A percentile compares a stretch with the other conserved stretches of the same genome.
phyloP scores from a whole-genome alignment of 257 asterid species.

The Thymus quinquecostatus region DNA sequence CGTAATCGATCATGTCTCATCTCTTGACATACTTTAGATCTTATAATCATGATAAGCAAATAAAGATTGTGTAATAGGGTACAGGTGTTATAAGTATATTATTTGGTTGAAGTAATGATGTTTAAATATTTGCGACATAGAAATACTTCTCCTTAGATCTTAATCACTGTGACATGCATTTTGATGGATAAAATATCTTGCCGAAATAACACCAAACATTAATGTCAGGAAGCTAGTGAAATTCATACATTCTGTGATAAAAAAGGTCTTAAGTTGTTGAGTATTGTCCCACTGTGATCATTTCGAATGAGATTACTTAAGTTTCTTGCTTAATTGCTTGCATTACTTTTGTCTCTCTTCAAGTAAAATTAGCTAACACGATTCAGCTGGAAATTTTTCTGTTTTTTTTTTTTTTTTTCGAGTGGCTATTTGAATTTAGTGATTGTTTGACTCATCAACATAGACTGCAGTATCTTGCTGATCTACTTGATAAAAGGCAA shows the following conservation, averaged over 20 bases:
- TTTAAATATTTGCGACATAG: neutral
- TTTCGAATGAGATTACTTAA: too few species aligned
- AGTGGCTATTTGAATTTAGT: neutral
- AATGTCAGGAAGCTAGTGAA: neutral
- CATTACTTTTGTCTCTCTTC: too few species aligned
- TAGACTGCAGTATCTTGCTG: constrained; percentile 6
- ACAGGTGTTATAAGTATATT: neutral
- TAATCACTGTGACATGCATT: neutral
- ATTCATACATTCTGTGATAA: neutral
- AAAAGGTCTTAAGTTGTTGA: neutral
- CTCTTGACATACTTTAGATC: constrained; percentile 14
- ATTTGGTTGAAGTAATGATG: neutral
- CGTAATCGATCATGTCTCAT: constrained; percentile 25
- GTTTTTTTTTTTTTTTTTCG: neutral
- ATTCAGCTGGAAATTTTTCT: constrained; percentile 2
- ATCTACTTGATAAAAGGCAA: constrained; percentile 10
- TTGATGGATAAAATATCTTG: neutral
- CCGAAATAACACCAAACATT: too few species aligned
- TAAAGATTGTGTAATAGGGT: neutral
- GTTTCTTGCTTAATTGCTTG: too few species aligned
- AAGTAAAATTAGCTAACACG: too few species aligned
- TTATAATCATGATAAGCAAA: neutral
- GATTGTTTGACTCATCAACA: neutral
- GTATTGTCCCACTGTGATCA: neutral
- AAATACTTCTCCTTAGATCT: neutral